Evolutionary conservation across 345 rosid genomes (phyloP).

Genomic region (Lagerstroemia speciosa): DNA sequence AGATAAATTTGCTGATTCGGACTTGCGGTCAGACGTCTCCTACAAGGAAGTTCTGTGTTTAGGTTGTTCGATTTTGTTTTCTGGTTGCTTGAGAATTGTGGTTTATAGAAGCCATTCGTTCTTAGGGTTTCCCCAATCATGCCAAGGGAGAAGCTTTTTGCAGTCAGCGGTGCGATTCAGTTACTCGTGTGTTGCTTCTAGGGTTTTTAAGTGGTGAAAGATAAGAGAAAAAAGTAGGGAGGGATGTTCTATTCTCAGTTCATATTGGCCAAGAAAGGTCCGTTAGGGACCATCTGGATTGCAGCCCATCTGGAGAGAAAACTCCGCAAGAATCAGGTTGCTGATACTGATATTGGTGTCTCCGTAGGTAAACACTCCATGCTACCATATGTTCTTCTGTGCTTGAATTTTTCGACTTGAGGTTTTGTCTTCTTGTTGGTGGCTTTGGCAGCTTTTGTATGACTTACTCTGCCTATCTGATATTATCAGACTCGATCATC

Average conservation of each 20-base stretch:
- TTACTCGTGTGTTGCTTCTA: background rate
- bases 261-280: slow-evolving; percentile 99
- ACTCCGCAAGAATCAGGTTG: slow-evolving; percentile 99
- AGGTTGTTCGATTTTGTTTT: background rate
- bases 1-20: background rate
- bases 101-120: background rate
- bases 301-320: slow-evolving; percentile 99
- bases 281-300: slow-evolving; percentile 98
- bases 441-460: background rate
- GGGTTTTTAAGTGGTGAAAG: background rate
- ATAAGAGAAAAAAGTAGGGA: background rate
- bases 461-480: background rate
- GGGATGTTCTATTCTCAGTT: slow-evolving; percentile 98
- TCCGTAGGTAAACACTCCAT: slow-evolving; percentile 61
- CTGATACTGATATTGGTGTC: slow-evolving; percentile 95
- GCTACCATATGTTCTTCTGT: background rate
- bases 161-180: background rate
- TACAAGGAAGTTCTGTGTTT: background rate
- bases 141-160: background rate
- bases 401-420: background rate
- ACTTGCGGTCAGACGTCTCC: background rate
- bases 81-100: background rate
- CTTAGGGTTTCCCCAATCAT: background rate
- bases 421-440: background rate
- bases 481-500: slow-evolving; percentile 72